Base-by-base conservation (phyloP, 768 basidiomycete species). In the Gymnopilus junonius region DNA sequence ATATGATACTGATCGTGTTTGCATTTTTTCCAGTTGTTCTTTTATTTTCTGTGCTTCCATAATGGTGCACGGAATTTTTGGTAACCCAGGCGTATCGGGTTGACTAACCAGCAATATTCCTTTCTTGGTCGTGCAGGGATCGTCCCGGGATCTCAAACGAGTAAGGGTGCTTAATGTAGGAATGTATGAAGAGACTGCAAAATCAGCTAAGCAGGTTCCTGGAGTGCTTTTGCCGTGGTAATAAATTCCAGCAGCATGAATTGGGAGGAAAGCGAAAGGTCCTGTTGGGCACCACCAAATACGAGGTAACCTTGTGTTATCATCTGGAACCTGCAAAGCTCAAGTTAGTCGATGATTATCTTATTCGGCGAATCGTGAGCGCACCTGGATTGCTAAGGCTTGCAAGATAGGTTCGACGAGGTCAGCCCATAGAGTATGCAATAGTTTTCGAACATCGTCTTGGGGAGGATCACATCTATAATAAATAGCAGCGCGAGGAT, bases 261-360 rank as follows among this genome's bases (percentile, higher is more conserved):
- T 65, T 4, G 77, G 75, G 43, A 79, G 71, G 40, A 71, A 70
- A 4, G 71, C 31, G 1, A 77, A 58, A 7, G 67, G 67, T 2
- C 72, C 72, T 11, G 75, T 76, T 2, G 71, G 67, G 64, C 74
- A 78, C 77, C 76, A 72, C 71, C 71, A 72, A 20, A 72, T 66
- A 20, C 75, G 69, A 35, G 61, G 34, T 10, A 55, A 58, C 23
- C 50, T 10, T 17, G 39, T 8, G 0, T 21, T 58, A 14, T 59
- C 54, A 11, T 31, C 29, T 29, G 48, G 29, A 35, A 17, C 20
- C 23, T 53, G 43, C 42, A 42, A 0, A 65, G 29, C 12, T 20
- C 55, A 8, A 63, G 23, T 4, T 40, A 27, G 35, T 40, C 15
- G 29, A 58, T 37, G 3, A 20, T 4, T 29, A 31, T 29, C 29